Evolutionary conservation across 1,284 basidiomycete species (phyloP).

Genomic region (Porodaedalea pini): DNA sequence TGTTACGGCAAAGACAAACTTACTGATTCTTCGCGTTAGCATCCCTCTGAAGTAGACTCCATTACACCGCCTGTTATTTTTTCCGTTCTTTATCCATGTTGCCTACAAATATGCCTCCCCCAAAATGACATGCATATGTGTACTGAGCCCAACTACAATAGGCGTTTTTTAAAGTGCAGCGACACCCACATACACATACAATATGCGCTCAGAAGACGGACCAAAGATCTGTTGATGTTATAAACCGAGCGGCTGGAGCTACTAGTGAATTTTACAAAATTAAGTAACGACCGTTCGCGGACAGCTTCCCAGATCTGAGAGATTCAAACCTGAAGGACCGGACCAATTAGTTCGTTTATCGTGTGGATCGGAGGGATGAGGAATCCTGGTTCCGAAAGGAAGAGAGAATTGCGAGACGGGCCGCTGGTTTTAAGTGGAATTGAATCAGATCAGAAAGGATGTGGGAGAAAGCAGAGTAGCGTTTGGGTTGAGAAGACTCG

Average conservation of each 20-base stretch:
- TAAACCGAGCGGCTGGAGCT: too few species aligned
- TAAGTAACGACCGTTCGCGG: background rate
- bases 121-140: background rate
- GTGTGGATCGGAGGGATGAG: background rate
- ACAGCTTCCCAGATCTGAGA: background rate
- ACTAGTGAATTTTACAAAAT: background rate
- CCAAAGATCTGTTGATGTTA: too few species aligned
- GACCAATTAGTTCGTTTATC: background rate
- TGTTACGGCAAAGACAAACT: slow-evolving; percentile 13
- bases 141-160: background rate
- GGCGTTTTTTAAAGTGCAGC: background rate
- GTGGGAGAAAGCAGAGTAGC: slow-evolving; percentile 1
- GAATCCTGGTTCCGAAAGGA: slow-evolving; percentile 2
- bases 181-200: too few species aligned
- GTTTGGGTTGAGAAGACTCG: background rate
- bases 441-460: slow-evolving; percentile 1
- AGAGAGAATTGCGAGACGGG: background rate
- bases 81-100: background rate
- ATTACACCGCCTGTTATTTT: background rate
- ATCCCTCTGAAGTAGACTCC: slow-evolving; percentile 74
- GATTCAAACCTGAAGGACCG: background rate
- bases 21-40: slow-evolving; percentile 34
- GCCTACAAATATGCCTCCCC: background rate
- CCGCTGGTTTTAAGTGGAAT: background rate
- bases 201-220: too few species aligned